Evolutionary conservation across 139 green algal genomes (phyloP), one percentile per base, ranked within the genome.

Genomic region (Edaphochlamys debaryana): DNA sequence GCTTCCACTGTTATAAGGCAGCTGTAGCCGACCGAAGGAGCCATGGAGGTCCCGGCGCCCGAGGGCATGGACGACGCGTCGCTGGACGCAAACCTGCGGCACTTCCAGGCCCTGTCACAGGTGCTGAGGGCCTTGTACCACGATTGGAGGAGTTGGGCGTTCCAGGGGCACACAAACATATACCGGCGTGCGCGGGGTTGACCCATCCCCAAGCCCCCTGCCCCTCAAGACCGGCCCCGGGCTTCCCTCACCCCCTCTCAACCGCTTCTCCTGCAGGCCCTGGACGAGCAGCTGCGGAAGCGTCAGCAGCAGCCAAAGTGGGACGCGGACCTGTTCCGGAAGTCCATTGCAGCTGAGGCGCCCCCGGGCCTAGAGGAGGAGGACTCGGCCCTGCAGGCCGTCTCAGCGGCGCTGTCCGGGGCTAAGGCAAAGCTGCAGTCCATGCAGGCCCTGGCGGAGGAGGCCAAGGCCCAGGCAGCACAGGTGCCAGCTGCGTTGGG

Each of bases 51-150:
- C n/a, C n/a, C n/a, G n/a, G n/a, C n/a, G n/a, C n/a, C n/a, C n/a
- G n/a, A n/a, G n/a, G n/a, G n/a, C n/a, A n/a, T n/a, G n/a, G n/a
- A n/a, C n/a, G n/a, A n/a, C n/a, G n/a, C n/a, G n/a, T n/a, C n/a
- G n/a, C n/a, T n/a, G n/a, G n/a, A n/a, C n/a, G n/a, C n/a, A n/a
- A n/a, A n/a, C n/a, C 60, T 81, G 19, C 60, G 75, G 3, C 75
- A 81, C 22, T 81, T 81, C 25, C 71, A 81, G 60, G 75, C 75
- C 17, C 75, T 81, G 32, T 81, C 75, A 11, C 60, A 81, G 75
- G 75, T 81, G 68, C 1, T 60, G 7, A 70, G 1, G 56, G 56
- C 3, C 2, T 63, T 23, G 19, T 63, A 2, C 1, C 2, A 15
- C 23, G 15, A 6, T n/a, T 4, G 23, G 56, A 1, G 15, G 4